phyloP scores from a whole-genome alignment of 306 rosid genomes.

The Astragalus glycyphyllos region DNA sequence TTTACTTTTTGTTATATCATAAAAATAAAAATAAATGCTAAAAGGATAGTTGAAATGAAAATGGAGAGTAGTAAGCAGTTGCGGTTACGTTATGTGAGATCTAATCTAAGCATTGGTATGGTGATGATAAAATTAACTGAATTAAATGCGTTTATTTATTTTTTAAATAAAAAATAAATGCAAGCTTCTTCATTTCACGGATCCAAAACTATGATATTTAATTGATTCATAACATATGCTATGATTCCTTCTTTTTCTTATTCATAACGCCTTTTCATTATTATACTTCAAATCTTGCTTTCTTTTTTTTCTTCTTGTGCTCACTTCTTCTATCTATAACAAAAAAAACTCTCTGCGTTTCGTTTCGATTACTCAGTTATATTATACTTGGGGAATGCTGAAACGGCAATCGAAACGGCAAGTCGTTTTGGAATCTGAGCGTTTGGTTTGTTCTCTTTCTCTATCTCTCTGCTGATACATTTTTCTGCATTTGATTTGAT shows the following conservation, averaged over 20 bases:
- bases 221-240: slow-evolving; percentile 2
- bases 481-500: slow-evolving; percentile 15
- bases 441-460: neutral
- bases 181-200: slow-evolving; percentile 18
- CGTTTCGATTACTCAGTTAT: neutral
- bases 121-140: neutral
- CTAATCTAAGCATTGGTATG: neutral
- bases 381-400: neutral
- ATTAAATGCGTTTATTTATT: slow-evolving; percentile 28
- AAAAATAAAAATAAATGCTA: neutral
- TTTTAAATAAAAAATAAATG: slow-evolving; percentile 16
- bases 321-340: neutral
- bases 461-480: neutral
- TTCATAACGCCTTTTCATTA: slow-evolving; percentile 16
- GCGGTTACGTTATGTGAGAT: slow-evolving; percentile 31
- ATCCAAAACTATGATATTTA: slow-evolving; percentile 21
- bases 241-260: neutral
- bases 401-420: neutral
- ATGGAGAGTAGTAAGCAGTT: neutral
- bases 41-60: neutral
- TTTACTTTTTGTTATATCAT: neutral
- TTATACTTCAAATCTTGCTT: slow-evolving; percentile 10
- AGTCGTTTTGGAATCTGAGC: slow-evolving; percentile 8
- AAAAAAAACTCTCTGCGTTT: neutral
- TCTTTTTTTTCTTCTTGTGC: too few relatives aligned